Evolutionary conservation across 2,329 filamentous ascomycete genomes (phyloP).

Genomic region (Myotisia sp.): DNA sequence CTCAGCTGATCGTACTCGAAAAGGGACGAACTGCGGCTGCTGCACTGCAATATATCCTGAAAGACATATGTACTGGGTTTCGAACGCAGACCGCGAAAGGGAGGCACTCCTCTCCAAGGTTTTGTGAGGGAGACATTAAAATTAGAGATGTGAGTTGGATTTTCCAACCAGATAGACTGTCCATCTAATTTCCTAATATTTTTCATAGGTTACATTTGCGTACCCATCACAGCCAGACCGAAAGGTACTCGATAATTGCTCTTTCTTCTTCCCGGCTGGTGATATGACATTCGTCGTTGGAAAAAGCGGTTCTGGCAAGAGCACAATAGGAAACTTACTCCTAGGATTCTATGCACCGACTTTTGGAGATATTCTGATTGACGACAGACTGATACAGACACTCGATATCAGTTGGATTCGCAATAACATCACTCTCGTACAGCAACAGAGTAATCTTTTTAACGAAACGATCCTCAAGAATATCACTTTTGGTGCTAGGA

Average conservation of each 20-base stretch:
- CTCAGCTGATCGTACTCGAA: conserved; percentile 61
- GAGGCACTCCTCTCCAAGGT: conserved; percentile 19
- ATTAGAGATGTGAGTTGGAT: conserved; percentile 47
- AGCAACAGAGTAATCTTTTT: conserved; percentile 71
- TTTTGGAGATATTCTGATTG: conserved; percentile 53
- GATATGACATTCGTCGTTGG: conserved; percentile 71
- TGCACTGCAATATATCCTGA: conserved; percentile 40
- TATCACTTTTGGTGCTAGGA: conserved; percentile 53
- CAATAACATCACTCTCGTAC: conserved; percentile 62
- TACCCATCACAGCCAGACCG: conserved; percentile 58
- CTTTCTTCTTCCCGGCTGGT: conserved; percentile 56
- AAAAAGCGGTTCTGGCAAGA: conserved; percentile 81
- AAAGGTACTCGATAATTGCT: conserved; percentile 45
- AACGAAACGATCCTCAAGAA: conserved; percentile 67
- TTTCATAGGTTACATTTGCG: conserved; percentile 59
- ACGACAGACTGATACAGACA: conserved; percentile 46
- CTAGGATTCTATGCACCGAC: conserved; percentile 59
- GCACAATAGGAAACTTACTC: conserved; percentile 68
- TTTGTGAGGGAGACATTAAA: conserved; percentile 53
- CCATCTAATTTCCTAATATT: conserved; percentile 9
- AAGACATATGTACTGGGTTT: conserved; percentile 1
- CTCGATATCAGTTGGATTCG: conserved; percentile 61
- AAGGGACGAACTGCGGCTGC: conserved; percentile 65
- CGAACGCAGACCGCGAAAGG: conserved; percentile 17
- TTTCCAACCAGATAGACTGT: neutral